Base-by-base conservation (phyloP, 805 yeast species). In the Starmerella ratchasimensis region DNA sequence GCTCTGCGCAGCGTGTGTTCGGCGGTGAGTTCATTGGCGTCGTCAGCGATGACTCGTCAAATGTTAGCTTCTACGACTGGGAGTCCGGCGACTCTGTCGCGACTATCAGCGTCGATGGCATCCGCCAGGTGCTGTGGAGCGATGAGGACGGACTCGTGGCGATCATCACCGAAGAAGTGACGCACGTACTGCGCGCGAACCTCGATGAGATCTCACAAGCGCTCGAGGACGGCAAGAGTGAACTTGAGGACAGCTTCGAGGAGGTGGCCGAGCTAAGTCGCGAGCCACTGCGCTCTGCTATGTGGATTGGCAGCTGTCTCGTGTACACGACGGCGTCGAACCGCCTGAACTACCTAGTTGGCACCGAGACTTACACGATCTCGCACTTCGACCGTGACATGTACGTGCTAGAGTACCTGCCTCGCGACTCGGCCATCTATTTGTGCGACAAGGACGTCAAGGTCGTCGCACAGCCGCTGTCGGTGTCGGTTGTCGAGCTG, bases 251-350 rank as follows among this genome's bases (percentile, higher is more conserved):
- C 27, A 72, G 88, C 13, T 83, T 90, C 57, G 93, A 81, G 38
- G 86, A 86, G 18, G 64, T 82, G 40, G 72, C 77, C 52, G 94
- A 93, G 44, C 70, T 83, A 42, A 70, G 72, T 41, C 37, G 43
- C 18, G 99, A 90, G 57, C 63, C 75, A 15, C 72, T 88, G 27
- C 73, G 80, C 43, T 77, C 93, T 21, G 96, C 96, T 53, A 78
- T 76, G 58, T 90, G 96, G 84, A 84, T 86, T 52, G 98, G 97
- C 48, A 97, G 90, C 63, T 96, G 90, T 32, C 86, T 88, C 58
- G 73, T 90, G 37, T 90, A 79, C 64, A 82, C 96, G 13, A 83
- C 96, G 2, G 54, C 74, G 15, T 68, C 93, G 18, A 82, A 84
- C 62, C 74, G 97, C 59, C 68, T 90, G 55, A 88, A 86, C 62